Conservation (phyloP, 1,284 basidiomycete genomes). For the Neotropicomus parvogracilis region DNA sequence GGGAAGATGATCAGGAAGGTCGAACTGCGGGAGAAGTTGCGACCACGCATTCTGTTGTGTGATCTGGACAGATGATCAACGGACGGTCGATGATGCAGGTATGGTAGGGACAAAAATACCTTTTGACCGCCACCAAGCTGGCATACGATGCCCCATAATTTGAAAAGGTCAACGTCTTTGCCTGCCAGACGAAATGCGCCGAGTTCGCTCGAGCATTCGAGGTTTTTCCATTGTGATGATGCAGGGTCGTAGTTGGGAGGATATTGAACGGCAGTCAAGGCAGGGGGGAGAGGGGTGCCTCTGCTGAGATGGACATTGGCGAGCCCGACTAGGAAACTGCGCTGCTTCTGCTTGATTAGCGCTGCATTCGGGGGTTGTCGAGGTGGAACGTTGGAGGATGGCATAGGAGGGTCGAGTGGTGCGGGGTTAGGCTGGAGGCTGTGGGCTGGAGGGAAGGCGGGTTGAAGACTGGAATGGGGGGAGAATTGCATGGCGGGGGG, state of each 20-base stretch:
- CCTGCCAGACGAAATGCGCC: slow-evolving; percentile 68
- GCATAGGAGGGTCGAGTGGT: slow-evolving; percentile 46
- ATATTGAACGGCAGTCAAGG: slow-evolving; percentile 54
- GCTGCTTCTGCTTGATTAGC: slow-evolving; percentile 47
- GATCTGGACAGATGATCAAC: slow-evolving; percentile 21
- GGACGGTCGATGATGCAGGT: slow-evolving; percentile 6
- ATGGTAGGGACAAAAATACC: slow-evolving; percentile 38
- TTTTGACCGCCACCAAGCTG: slow-evolving; percentile 54
- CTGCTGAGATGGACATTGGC: slow-evolving; percentile 53
- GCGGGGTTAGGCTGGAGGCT: slow-evolving; percentile 35
- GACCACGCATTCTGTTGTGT: slow-evolving; percentile 47
- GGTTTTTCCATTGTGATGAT: slow-evolving; percentile 56
- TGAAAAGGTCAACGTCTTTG: slow-evolving; percentile 76
- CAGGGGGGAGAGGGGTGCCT: slow-evolving; percentile 59
- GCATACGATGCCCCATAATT: slow-evolving; percentile 57
- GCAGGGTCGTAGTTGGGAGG: slow-evolving; percentile 56
- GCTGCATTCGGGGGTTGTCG: slow-evolving; percentile 32
- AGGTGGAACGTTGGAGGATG: slow-evolving; percentile 28
- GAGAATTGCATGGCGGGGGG: slow-evolving; percentile 29
- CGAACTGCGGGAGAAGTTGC: slow-evolving; percentile 52
- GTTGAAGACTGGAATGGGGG: slow-evolving; percentile 30
- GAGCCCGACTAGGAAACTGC: slow-evolving; percentile 55
- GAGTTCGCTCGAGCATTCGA: slow-evolving; percentile 55
- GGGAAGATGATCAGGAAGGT: slow-evolving; percentile 60
- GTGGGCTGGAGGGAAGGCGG: slow-evolving; percentile 22